Evolutionary conservation across 2,329 filamentous ascomycete genomes (phyloP).

Genomic region (Exophiala phaeomuriformis): DNA sequence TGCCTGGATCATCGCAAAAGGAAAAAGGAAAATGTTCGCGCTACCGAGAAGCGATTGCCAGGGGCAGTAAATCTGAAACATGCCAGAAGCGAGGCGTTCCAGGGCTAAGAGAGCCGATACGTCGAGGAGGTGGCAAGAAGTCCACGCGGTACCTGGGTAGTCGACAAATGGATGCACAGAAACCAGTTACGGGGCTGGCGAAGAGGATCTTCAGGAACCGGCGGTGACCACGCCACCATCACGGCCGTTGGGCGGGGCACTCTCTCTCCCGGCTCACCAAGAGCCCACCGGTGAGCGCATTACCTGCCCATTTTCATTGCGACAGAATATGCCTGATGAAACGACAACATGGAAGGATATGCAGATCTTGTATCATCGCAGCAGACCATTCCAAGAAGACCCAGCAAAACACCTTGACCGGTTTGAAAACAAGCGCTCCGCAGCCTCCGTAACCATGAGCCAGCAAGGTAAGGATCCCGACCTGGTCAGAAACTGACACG

Average conservation of each 20-base stretch:
- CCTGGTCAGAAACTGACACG: background rate
- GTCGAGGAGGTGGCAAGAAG: conserved; percentile 5
- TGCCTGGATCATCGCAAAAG: background rate
- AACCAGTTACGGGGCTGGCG: background rate
- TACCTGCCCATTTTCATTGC: background rate
- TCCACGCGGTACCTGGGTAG: background rate
- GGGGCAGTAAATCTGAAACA: conserved; percentile 13
- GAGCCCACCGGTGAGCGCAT: background rate
- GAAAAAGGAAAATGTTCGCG: background rate
- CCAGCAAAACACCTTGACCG: too few relatives aligned
- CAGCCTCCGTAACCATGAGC: too few relatives aligned
- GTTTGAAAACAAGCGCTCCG: too few relatives aligned
- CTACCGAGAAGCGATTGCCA: background rate
- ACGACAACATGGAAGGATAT: too few relatives aligned
- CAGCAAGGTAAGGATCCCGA: too few relatives aligned
- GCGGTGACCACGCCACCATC: background rate
- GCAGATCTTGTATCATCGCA: too few relatives aligned
- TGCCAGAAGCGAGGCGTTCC: background rate
- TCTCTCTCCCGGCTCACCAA: background rate
- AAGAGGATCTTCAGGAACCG: background rate
- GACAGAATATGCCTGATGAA: background rate
- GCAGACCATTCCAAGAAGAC: too few relatives aligned
- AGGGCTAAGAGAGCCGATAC: background rate
- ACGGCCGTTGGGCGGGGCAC: background rate
- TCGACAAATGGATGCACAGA: background rate